These are phyloP conservation scores for Calendula officinalis DNA, from an alignment of 129 eudicot species.

Conservation along the genomic window DNA sequence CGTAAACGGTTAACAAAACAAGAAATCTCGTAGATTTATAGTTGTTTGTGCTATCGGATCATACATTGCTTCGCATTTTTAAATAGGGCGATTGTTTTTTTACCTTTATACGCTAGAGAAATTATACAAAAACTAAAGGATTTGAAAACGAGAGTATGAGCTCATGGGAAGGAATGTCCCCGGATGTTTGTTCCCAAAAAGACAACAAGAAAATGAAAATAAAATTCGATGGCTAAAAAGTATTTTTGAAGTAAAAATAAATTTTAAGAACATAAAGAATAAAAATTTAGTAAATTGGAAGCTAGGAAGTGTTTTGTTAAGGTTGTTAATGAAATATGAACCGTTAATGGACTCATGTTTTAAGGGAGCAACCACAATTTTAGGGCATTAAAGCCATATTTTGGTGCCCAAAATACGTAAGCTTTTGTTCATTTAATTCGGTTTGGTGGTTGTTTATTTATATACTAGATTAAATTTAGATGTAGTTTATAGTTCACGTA, in stretches of 20 bases:
- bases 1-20: constrained; percentile 7
- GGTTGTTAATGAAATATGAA: constrained; percentile 25
- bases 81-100: background rate
- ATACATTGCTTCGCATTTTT: constrained; percentile 11
- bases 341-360: constrained; percentile 25
- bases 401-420: constrained; percentile 14
- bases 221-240: constrained; percentile 12
- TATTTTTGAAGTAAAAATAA: constrained; percentile 10
- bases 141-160: background rate
- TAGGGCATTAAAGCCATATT: constrained; percentile 12
- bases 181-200: constrained; percentile 11
- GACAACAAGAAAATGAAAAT: constrained; percentile 5
- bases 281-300: constrained; percentile 23
- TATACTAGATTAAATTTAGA: too few species aligned
- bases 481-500: too few species aligned
- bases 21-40: constrained; percentile 7
- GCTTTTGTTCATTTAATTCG: background rate
- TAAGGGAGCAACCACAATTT: constrained; percentile 19
- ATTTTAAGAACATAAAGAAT: constrained; percentile 17
- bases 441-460: background rate
- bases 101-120: background rate
- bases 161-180: constrained; percentile 17
- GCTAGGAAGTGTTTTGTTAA: constrained; percentile 31
- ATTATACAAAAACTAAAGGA: background rate
- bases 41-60: constrained; percentile 5